Evolutionary conservation across 169 alveolate species (phyloP).

Genomic region (Neospora caninum): DNA sequence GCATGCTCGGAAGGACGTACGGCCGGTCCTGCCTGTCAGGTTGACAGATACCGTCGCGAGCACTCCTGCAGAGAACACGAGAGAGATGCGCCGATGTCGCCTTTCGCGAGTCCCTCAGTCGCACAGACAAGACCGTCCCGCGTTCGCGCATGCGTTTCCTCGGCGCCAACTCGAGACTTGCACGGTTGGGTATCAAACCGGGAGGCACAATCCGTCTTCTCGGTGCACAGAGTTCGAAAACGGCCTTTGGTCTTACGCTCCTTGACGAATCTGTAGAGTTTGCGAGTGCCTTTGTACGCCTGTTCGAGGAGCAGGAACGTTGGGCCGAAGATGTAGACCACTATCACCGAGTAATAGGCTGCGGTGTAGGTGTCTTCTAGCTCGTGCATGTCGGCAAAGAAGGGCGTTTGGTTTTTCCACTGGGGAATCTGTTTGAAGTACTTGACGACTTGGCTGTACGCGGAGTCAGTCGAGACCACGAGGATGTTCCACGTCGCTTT

Average conservation of each 20-base stretch:
- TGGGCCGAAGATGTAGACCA: slow-evolving; percentile 5
- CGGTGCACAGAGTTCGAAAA: no score
- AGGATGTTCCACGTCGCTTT: slow-evolving; percentile 4
- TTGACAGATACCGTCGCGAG: no score
- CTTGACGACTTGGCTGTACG: slow-evolving; percentile 1
- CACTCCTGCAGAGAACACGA: no score
- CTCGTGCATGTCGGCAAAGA: slow-evolving; percentile 28
- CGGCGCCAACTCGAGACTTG: no score
- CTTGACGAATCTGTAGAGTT: neutral
- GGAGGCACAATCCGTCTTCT: no score
- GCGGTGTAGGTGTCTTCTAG: slow-evolving; percentile 27
- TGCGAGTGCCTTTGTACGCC: neutral
- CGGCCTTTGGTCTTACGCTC: neutral
- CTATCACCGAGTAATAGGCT: slow-evolving; percentile 2
- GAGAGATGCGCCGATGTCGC: no score
- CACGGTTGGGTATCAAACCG: no score
- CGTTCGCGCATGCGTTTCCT: no score
- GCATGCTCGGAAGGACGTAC: no score
- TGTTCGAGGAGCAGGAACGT: neutral
- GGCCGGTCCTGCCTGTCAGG: no score
- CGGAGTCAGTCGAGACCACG: neutral
- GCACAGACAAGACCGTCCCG: no score
- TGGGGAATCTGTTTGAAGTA: neutral
- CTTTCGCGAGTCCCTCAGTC: no score
- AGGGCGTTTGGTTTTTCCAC: slow-evolving; percentile 1